These are phyloP conservation scores for Ambispora gerdemannii DNA, from an alignment of 192 early-diverging fungal genomes.

Conservation along the genomic window DNA sequence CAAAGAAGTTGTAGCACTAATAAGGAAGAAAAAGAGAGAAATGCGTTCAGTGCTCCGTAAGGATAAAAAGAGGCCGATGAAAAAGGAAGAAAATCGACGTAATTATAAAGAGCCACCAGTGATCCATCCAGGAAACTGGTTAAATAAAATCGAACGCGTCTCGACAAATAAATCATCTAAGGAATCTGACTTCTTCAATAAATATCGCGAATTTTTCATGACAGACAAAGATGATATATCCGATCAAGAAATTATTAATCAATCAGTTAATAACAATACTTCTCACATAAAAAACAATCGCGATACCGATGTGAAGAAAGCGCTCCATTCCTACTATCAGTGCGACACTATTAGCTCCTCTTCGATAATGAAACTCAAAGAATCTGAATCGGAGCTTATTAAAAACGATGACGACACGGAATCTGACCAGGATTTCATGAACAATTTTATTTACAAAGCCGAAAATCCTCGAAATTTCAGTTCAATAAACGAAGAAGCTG, in stretches of 20 bases:
- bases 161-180: background rate
- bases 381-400: background rate
- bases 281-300: no score
- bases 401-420: background rate
- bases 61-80: background rate
- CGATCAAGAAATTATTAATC: background rate
- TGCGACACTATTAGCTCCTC: no score
- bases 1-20: background rate
- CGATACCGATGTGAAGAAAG: no score
- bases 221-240: background rate
- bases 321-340: no score
- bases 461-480: background rate
- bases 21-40: background rate
- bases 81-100: background rate
- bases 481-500: background rate
- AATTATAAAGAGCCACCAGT: background rate
- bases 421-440: background rate
- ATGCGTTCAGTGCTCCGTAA: background rate
- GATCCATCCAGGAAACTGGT: conserved; percentile 10
- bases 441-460: background rate
- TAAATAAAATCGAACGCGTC: background rate
- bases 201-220: background rate
- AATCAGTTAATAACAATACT: background rate
- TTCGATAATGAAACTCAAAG: background rate
- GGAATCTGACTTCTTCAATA: background rate